Percentiles rank a stretch among this genome's conserved stretches.
phyloP scores from a whole-genome alignment of 768 basidiomycete species.

The Termitomyces sp. region DNA sequence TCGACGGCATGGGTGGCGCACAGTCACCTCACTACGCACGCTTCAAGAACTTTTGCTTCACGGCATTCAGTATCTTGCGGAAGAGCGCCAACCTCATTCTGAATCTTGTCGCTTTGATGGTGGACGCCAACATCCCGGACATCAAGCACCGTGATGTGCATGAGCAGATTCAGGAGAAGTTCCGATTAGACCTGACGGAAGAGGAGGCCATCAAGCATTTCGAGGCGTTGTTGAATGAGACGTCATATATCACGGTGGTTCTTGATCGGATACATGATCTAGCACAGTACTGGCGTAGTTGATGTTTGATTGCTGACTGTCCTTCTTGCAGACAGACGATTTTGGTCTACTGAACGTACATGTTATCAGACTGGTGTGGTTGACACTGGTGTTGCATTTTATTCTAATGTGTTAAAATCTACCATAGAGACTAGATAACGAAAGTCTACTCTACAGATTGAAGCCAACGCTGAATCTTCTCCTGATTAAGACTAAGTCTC shows the following conservation, averaged over 20 bases:
- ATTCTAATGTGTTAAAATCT: too few species aligned
- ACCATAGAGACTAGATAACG: too few species aligned
- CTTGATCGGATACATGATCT: slow-evolving; percentile 92
- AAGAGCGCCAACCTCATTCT: slow-evolving; percentile 97
- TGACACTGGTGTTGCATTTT: too few species aligned
- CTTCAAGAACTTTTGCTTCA: slow-evolving; percentile 96
- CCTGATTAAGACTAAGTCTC: not conserved
- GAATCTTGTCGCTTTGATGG: slow-evolving; percentile 95
- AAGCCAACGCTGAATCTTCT: not conserved
- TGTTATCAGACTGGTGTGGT: not conserved
- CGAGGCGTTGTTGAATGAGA: slow-evolving; percentile 90
- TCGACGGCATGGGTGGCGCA: slow-evolving; percentile 98
- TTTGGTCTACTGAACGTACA: not conserved
- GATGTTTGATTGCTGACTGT: not conserved
- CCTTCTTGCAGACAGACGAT: not conserved
- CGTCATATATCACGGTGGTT: slow-evolving; percentile 89
- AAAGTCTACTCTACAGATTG: not conserved
- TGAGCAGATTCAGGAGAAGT: slow-evolving; percentile 94
- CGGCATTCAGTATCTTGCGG: slow-evolving; percentile 93
- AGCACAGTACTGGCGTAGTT: slow-evolving; percentile 87
- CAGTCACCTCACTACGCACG: slow-evolving; percentile 93
- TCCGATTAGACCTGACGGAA: slow-evolving; percentile 89
- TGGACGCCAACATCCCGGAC: slow-evolving; percentile 96
- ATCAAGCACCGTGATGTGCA: slow-evolving; percentile 90
- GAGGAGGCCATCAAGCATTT: slow-evolving; percentile 98